Percentiles rank a stretch among this genome's conserved stretches.
phyloP scores from a whole-genome alignment of 768 basidiomycete genomes.

The Suillus subalutaceus region DNA sequence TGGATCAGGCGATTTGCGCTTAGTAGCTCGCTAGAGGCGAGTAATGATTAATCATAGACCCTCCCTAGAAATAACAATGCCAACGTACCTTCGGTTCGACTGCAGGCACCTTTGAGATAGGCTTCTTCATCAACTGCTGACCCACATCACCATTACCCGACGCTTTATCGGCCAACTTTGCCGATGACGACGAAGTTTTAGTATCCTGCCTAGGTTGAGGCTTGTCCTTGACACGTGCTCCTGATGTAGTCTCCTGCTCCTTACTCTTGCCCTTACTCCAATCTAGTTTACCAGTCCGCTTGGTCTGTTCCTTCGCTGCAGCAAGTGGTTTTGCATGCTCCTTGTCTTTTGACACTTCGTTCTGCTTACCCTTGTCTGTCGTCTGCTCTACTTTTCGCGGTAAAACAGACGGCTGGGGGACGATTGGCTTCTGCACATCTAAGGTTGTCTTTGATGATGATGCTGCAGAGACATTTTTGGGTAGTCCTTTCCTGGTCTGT shows the following conservation, averaged over 20 bases:
- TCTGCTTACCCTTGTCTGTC: conserved; percentile 26
- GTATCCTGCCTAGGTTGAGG: background rate
- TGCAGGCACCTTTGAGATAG: background rate
- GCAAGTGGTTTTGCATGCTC: conserved; percentile 18
- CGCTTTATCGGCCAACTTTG: background rate
- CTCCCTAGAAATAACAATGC: background rate
- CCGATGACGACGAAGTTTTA: background rate
- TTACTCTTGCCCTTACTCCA: conserved; percentile 64
- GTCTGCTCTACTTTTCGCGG: conserved; percentile 17
- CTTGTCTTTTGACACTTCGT: conserved; percentile 29
- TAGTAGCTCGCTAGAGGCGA: conserved; percentile 34
- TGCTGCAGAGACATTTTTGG: conserved; percentile 21
- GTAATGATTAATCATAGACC: conserved; percentile 18
- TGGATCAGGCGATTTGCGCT: conserved; percentile 47
- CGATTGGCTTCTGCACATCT: conserved; percentile 25
- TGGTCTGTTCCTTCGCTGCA: conserved; percentile 33
- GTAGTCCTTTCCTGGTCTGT: background rate
- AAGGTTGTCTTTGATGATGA: conserved; percentile 50
- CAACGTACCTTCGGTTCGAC: conserved; percentile 14
- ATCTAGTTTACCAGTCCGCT: conserved; percentile 55
- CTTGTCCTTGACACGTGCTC: background rate
- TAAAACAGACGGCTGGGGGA: conserved; percentile 2
- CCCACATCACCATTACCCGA: background rate
- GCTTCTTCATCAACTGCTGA: background rate
- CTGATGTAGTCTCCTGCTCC: conserved; percentile 22